phyloP scores from a whole-genome alignment of 345 rosid genomes.

The Eucalyptus sp. region DNA sequence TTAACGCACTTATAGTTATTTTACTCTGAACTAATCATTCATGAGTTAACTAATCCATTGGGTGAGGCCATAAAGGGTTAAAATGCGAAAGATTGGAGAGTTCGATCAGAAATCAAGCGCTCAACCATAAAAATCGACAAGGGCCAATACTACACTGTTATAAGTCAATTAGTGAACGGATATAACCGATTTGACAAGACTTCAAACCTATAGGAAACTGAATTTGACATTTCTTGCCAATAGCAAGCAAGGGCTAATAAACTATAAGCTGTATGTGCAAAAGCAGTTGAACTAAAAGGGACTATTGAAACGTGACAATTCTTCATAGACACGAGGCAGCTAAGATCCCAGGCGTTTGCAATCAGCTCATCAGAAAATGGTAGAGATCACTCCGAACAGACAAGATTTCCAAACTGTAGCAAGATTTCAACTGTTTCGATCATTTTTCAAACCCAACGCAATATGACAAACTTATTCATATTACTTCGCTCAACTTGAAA shows the following conservation, averaged over 20 bases:
- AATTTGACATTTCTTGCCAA: background rate
- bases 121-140: accelerated
- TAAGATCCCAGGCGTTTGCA: background rate
- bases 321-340: background rate
- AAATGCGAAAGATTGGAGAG: too few relatives aligned
- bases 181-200: background rate
- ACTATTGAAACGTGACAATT: background rate
- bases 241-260: background rate
- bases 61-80: too few relatives aligned
- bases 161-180: too few relatives aligned
- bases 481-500: background rate
- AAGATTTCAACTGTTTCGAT: background rate
- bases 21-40: too few relatives aligned
- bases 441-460: background rate
- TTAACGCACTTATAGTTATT: too few relatives aligned
- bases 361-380: background rate
- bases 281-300: background rate
- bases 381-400: background rate
- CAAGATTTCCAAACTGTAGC: too few relatives aligned
- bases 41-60: too few relatives aligned
- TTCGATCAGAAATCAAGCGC: accelerated
- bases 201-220: background rate
- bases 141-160: too few relatives aligned
- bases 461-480: background rate
- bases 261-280: background rate